Evolutionary conservation across 2,329 filamentous ascomycete genomes (phyloP).

Genomic region (Colletotrichum echinochloae): DNA sequence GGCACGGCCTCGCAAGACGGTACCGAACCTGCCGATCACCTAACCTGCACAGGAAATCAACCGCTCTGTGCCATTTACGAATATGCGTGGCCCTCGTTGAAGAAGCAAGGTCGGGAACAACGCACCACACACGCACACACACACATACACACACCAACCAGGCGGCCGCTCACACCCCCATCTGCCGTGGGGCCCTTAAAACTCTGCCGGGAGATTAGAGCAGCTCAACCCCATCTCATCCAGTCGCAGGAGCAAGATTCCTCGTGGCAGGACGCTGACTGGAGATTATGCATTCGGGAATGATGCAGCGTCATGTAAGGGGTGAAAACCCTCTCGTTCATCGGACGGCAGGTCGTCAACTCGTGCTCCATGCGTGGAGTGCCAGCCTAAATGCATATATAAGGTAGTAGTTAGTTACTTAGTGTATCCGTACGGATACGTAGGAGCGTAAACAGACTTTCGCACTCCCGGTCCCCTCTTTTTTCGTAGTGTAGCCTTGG

Average conservation of each 20-base stretch:
- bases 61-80: too few species aligned
- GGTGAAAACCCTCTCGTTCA: not conserved
- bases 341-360: not conserved
- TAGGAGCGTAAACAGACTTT: not conserved
- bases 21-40: constrained; percentile 14
- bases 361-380: not conserved
- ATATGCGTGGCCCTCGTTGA: not conserved
- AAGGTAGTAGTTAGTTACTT: not conserved
- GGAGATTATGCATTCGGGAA: not conserved
- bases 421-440: not conserved
- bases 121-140: not conserved
- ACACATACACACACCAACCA: too few species aligned
- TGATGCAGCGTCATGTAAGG: not conserved
- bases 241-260: not conserved
- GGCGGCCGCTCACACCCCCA: not conserved
- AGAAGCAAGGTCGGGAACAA: not conserved
- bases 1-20: not conserved
- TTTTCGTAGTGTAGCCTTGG: not conserved
- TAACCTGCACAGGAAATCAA: too few species aligned
- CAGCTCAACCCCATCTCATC: not conserved
- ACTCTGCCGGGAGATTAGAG: not conserved
- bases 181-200: not conserved
- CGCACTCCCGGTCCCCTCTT: not conserved
- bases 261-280: not conserved
- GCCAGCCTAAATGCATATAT: not conserved